These are phyloP conservation scores for Pelagophyceae sp. DNA, from an alignment of 352 stramenopile species.

Conservation along the genomic window DNA sequence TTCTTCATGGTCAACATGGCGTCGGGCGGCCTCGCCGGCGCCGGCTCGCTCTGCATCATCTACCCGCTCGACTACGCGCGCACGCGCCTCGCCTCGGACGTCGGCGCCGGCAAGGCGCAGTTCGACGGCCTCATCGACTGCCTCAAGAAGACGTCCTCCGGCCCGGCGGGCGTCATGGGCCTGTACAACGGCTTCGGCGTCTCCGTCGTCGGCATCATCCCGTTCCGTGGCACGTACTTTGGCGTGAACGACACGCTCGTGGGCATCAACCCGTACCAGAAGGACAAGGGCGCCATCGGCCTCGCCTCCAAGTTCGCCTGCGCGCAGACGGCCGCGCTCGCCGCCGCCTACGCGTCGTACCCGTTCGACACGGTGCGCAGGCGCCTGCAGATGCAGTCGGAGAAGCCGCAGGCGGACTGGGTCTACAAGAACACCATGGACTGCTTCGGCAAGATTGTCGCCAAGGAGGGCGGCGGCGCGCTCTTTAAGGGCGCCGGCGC, in stretches of 20 bases:
- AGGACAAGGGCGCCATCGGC: constrained; percentile 53
- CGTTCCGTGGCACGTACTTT: constrained; percentile 97
- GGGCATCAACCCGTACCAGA: constrained; percentile 77
- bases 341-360: constrained; percentile 66
- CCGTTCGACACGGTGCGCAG: constrained; percentile 75
- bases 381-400: constrained; percentile 78
- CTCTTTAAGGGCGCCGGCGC: constrained; percentile 98
- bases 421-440: constrained; percentile 92
- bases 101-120: constrained; percentile 91
- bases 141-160: constrained; percentile 78
- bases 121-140: constrained; percentile 96
- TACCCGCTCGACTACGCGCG: constrained; percentile 96
- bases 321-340: constrained; percentile 63
- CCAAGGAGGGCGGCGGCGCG: constrained; percentile 82
- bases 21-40: constrained; percentile 89
- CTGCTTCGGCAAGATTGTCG: constrained; percentile 91
- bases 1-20: constrained; percentile 98
- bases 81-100: constrained; percentile 95
- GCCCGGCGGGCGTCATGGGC: constrained; percentile 57
- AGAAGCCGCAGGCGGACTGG: constrained; percentile 83
- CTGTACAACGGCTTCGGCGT: constrained; percentile 99
- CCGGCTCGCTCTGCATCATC: constrained; percentile 82
- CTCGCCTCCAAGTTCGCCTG: constrained; percentile 62
- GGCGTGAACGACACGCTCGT: constrained; percentile 93
- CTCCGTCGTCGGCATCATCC: constrained; percentile 94